A percentile compares a stretch with the other conserved stretches of the same genome.
These are phyloP conservation scores for Phytopythium helicoides DNA, from an alignment of 352 stramenopile genomes.

Conservation along the genomic window DNA sequence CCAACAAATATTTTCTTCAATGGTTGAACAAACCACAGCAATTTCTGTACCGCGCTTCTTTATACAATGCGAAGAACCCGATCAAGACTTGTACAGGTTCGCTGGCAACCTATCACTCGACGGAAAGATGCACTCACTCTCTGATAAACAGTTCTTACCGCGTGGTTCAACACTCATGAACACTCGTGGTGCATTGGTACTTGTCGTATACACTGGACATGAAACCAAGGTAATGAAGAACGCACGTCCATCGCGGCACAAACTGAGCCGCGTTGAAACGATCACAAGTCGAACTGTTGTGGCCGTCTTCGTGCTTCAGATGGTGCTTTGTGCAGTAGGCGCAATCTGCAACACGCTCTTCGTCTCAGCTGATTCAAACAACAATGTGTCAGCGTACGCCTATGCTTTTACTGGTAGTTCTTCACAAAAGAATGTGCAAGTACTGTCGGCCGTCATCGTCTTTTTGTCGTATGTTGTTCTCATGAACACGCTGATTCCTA, in stretches of 20 bases:
- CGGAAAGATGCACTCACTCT: constrained; percentile 59
- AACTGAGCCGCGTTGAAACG: constrained; percentile 79
- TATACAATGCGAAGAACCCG: constrained; percentile 73
- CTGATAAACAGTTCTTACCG: constrained; percentile 72
- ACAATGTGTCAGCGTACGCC: constrained; percentile 2
- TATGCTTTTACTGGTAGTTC: neutral
- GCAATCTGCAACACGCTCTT: constrained; percentile 25
- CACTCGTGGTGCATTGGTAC: constrained; percentile 66
- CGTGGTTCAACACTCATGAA: constrained; percentile 79
- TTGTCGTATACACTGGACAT: constrained; percentile 80
- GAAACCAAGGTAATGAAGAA: constrained; percentile 93
- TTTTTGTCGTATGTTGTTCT: constrained; percentile 91
- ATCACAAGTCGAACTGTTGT: constrained; percentile 79
- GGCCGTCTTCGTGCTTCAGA: constrained; percentile 71
- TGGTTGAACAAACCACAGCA: neutral
- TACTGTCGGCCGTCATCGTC: constrained; percentile 41
- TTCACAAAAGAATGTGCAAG: constrained; percentile 1
- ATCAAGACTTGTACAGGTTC: constrained; percentile 80
- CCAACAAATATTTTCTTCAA: constrained; percentile 9
- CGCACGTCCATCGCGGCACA: constrained; percentile 71
- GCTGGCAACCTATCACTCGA: constrained; percentile 66
- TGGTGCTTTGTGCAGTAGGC: constrained; percentile 58
- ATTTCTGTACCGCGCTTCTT: constrained; percentile 31
- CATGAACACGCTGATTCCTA: constrained; percentile 92
- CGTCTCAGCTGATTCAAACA: neutral